Evolutionary conservation across 441 rosid species (phyloP).

Genomic region (Jatropha podagrica): DNA sequence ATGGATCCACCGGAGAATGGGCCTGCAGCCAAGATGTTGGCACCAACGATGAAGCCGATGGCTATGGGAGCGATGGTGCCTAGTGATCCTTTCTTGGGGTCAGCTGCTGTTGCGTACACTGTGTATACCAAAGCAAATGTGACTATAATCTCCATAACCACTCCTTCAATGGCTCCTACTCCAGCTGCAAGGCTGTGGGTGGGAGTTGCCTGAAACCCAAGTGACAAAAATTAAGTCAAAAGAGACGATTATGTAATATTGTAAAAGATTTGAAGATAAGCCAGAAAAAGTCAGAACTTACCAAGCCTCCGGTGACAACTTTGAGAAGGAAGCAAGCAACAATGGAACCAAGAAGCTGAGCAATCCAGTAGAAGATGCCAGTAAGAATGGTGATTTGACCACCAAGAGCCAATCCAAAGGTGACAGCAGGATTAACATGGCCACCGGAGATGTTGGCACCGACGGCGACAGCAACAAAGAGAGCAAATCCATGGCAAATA

Average conservation of each 20-base stretch:
- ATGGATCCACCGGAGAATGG: slow-evolving; percentile 97
- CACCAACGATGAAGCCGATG: slow-evolving; percentile 89
- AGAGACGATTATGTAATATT: no score
- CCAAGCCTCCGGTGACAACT: slow-evolving; percentile 76
- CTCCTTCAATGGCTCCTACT: slow-evolving; percentile 70
- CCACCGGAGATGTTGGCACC: slow-evolving; percentile 96
- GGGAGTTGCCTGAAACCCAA: slow-evolving; percentile 53
- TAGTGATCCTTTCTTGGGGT: slow-evolving; percentile 86
- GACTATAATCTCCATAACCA: slow-evolving; percentile 82
- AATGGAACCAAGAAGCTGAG: slow-evolving; percentile 90
- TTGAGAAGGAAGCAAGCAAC: slow-evolving; percentile 84
- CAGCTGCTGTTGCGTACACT: slow-evolving; percentile 91
- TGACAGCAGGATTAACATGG: slow-evolving; percentile 95
- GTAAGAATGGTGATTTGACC: slow-evolving; percentile 91
- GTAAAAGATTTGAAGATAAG: background rate
- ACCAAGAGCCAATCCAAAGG: slow-evolving; percentile 87
- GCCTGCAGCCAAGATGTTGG: slow-evolving; percentile 91
- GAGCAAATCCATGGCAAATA: slow-evolving; percentile 82
- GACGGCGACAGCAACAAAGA: slow-evolving; percentile 79
- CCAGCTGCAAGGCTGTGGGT: slow-evolving; percentile 78
- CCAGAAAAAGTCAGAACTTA: slow-evolving; percentile 24
- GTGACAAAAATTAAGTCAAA: background rate
- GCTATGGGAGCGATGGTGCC: slow-evolving; percentile 89
- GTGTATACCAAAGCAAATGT: slow-evolving; percentile 92
- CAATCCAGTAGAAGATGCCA: slow-evolving; percentile 85